Conservation (phyloP, 2,329 filamentous ascomycete genomes). For the Neospermospora avenae region DNA sequence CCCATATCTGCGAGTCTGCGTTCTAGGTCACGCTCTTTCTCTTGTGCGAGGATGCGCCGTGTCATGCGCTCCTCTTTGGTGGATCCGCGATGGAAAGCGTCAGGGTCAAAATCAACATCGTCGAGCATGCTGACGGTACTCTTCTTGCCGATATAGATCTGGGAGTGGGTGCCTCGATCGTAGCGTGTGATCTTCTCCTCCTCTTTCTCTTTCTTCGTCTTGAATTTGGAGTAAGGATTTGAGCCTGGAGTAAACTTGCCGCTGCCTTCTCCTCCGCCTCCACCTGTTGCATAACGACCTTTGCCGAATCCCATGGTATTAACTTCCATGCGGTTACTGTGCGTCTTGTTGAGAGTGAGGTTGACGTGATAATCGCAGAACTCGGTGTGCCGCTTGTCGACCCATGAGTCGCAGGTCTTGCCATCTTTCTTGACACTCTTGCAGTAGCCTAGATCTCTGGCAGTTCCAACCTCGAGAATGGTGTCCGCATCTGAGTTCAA, state of each 20-base stretch:
- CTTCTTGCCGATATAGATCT: slow-evolving; percentile 50
- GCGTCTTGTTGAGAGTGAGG: slow-evolving; percentile 69
- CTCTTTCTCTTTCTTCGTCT: slow-evolving; percentile 29
- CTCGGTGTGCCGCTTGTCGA: slow-evolving; percentile 83
- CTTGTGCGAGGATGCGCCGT: slow-evolving; percentile 60
- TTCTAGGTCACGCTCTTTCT: slow-evolving; percentile 71
- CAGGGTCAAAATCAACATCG: slow-evolving; percentile 56
- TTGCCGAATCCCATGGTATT: slow-evolving; percentile 60
- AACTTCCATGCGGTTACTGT: slow-evolving; percentile 69
- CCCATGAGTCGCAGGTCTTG: slow-evolving; percentile 74
- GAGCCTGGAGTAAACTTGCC: slow-evolving; percentile 24
- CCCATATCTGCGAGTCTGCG: slow-evolving; percentile 63
- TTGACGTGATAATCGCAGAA: slow-evolving; percentile 94
- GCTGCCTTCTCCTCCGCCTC: slow-evolving; percentile 28
- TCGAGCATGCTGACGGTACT: slow-evolving; percentile 64
- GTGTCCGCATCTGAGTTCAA: slow-evolving; percentile 84
- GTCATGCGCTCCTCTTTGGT: slow-evolving; percentile 65
- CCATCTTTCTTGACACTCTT: slow-evolving; percentile 83
- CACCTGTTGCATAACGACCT: slow-evolving; percentile 31
- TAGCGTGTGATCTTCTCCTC: slow-evolving; percentile 41
- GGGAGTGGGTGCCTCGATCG: slow-evolving; percentile 56
- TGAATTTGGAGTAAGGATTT: slow-evolving; percentile 25
- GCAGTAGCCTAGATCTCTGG: slow-evolving; percentile 86
- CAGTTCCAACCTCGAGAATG: slow-evolving; percentile 81
- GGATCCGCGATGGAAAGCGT: slow-evolving; percentile 48